Base-by-base conservation (phyloP, 768 basidiomycete species). In the Tephrocybe rancida region DNA sequence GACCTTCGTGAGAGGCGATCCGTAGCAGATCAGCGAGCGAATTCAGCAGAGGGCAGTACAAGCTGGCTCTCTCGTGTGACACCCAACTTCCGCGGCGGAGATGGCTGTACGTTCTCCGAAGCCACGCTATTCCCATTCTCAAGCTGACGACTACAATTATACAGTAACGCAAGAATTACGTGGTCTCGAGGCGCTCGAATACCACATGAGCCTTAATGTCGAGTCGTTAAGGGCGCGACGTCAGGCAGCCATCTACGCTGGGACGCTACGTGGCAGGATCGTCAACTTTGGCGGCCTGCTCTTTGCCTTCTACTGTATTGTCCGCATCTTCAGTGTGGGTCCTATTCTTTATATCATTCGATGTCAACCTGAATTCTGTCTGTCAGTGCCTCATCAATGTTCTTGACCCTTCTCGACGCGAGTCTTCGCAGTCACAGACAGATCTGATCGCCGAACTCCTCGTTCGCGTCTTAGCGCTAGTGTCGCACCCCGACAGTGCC, bases 281-380 rank as follows among this genome's bases (percentile, higher is more conserved):
- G 69, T 79, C 58, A 75, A 73, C 50, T 58, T 75, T 45, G 68
- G 77, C 1, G 81, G 83, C 24, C 67, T 73, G 11, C 16, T 82
- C 5, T 90, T 90, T 64, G 86, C 86, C 10, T 52, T 82, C 3
- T 92, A 90, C 65, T 92, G 88, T 59, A 65, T 82, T 3, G 73
- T 83, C 29, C 80, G 90, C 45, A 77, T 85, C 35, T 55, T 84
- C 60, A 85, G 76, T 54, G 90, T 87, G 62, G 85, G 74, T 13
- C 8, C 21, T n/a, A 41, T 39, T 49, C 9, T 43, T 44, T 50
- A 51, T 50, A 26, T 7, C 11, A 27, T 41, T 29, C 6, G n/a
- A 22, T 41, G 3, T 41, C 10, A 41, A 41, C 13, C 39, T 22
- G 21, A 21, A 3, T 22, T 41, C 3, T 11, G 19, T 24, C 25